Evolutionary conservation across 352 stramenopile genomes (phyloP).

Genomic region (Plasmopara muralis): DNA sequence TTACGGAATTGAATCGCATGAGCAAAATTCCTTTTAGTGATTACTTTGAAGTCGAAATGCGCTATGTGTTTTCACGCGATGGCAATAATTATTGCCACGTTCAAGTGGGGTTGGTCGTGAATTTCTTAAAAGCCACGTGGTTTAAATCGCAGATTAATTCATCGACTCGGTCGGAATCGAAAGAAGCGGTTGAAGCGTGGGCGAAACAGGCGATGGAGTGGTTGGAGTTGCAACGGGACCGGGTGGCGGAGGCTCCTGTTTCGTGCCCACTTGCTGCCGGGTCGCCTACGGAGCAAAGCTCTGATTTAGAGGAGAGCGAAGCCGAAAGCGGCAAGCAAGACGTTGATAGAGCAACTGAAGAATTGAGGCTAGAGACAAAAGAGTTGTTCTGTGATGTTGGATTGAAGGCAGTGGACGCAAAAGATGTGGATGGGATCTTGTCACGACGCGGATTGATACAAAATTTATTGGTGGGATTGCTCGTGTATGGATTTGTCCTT

Average conservation of each 20-base stretch:
- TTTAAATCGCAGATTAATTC: slow-evolving; percentile 82
- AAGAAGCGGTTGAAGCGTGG: slow-evolving; percentile 62
- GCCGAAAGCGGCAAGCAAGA: neutral
- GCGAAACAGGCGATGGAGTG: slow-evolving; percentile 43
- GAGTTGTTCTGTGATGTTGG: neutral
- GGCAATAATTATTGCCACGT: slow-evolving; percentile 71
- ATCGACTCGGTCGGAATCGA: slow-evolving; percentile 62
- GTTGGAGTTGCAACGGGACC: slow-evolving; percentile 32
- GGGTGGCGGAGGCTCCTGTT: slow-evolving; percentile 10
- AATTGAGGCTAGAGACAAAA: too few species aligned
- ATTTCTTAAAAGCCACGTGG: slow-evolving; percentile 78
- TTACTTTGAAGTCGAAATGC: slow-evolving; percentile 80
- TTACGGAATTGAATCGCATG: slow-evolving; percentile 62
- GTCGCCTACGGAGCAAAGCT: neutral
- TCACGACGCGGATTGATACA: slow-evolving; percentile 10
- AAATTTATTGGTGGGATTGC: slow-evolving; percentile 29
- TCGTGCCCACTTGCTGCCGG: slow-evolving; percentile 7
- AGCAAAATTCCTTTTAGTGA: slow-evolving; percentile 73
- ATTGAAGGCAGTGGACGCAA: slow-evolving; percentile 1
- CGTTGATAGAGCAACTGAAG: slow-evolving; percentile 1
- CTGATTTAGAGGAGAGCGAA: neutral
- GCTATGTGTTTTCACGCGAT: slow-evolving; percentile 70
- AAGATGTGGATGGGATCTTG: slow-evolving; percentile 3
- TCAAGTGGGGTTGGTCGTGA: slow-evolving; percentile 59
- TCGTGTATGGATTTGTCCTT: slow-evolving; percentile 33